Conservation (phyloP, 2,329 filamentous ascomycete genomes). For the Macrophomina pseudophaseolina region DNA sequence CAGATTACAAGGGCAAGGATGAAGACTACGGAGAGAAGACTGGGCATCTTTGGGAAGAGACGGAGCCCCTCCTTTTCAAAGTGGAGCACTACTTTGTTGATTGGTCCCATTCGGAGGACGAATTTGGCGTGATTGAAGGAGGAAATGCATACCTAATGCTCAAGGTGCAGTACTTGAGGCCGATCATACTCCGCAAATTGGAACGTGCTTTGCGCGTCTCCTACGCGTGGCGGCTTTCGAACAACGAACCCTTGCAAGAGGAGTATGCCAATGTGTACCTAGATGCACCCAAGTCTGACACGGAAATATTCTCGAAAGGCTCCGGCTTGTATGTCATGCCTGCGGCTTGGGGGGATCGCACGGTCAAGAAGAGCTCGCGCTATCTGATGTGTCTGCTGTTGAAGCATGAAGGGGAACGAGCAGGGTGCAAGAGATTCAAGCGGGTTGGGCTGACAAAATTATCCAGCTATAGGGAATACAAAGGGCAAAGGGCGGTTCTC, state of each 20-base stretch:
- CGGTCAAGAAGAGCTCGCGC: slow-evolving; percentile 24
- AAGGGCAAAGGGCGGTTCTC: not conserved
- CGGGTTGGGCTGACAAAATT: slow-evolving; percentile 4
- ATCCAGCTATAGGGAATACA: not conserved
- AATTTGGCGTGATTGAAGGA: not conserved
- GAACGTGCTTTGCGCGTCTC: not conserved
- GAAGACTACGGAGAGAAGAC: not conserved
- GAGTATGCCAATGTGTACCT: slow-evolving; percentile 29
- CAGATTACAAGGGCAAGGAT: slow-evolving; percentile 8
- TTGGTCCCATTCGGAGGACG: not conserved
- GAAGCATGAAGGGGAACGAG: not conserved
- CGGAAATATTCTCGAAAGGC: slow-evolving; percentile 23
- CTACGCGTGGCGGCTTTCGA: not conserved
- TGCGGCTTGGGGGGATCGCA: slow-evolving; percentile 28
- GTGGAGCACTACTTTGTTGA: not conserved
- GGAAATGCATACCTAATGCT: not conserved
- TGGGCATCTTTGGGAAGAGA: too few species aligned
- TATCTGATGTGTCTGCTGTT: slow-evolving; percentile 29
- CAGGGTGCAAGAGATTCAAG: not conserved
- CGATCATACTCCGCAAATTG: not conserved
- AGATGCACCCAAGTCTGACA: slow-evolving; percentile 28
- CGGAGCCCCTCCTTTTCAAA: not conserved
- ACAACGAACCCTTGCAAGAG: not conserved
- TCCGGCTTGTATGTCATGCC: slow-evolving; percentile 27
- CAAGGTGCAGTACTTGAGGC: not conserved